A percentile compares a stretch with the other conserved stretches of the same genome.
These are phyloP conservation scores for barley (Hordeum vulgare) DNA, from an alignment of 176 grass and related monocot genomes.

Conservation along the genomic window MorexV3_pseudomolecules_assembly NC_058523.1:115006923-115007422, in stretches of 20 bases:
- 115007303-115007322: background rate
- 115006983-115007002: background rate
- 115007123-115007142: background rate
- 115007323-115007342: background rate
- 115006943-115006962: background rate
- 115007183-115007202: background rate
- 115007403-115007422: background rate
- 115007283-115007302: too few relatives aligned
- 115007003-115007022: background rate
- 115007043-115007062: background rate
- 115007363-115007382: background rate
- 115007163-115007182: too few relatives aligned
- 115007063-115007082: background rate
- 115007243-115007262: too few relatives aligned
- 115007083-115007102: background rate
- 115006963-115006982: background rate
- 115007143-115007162: background rate
- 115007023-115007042: background rate
- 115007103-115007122: background rate
- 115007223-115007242: too few relatives aligned
- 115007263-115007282: too few relatives aligned
- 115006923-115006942: background rate
- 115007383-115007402: constrained; percentile 12
- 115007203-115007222: background rate
- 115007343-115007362: background rate